A percentile compares a stretch with the other conserved stretches of the same genome.
These are phyloP conservation scores for Solanum verrucosum DNA, from an alignment of 257 asterid genomes.

Conservation along the genomic window DNA sequence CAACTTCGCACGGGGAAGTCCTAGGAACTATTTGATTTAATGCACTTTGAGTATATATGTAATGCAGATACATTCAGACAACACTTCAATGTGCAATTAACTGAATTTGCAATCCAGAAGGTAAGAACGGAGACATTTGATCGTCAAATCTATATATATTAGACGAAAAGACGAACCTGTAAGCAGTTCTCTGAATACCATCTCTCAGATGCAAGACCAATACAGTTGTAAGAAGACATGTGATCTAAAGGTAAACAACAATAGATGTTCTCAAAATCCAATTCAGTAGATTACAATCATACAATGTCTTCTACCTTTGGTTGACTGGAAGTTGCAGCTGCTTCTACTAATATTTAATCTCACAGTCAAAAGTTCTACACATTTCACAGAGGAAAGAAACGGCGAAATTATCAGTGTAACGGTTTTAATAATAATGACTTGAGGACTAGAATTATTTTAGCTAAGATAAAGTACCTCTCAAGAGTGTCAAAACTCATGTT, in stretches of 20 bases:
- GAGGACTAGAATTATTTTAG: neutral
- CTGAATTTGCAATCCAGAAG: neutral
- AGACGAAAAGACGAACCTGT: neutral
- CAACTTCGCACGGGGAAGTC: neutral
- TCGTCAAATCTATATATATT: neutral
- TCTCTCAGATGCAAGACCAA: neutral
- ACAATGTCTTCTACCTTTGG: conserved; percentile 1
- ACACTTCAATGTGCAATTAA: neutral
- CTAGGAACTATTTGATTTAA: neutral
- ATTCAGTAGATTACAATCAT: neutral
- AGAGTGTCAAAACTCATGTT: conserved; percentile 5
- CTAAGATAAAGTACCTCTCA: conserved; percentile 16
- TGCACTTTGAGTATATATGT: neutral
- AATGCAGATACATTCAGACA: neutral
- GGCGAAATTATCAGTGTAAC: neutral
- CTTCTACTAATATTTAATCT: conserved; percentile 1
- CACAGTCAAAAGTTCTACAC: neutral
- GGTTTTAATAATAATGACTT: neutral
- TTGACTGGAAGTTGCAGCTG: conserved; percentile 7
- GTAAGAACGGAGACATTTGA: neutral
- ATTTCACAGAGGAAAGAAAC: neutral
- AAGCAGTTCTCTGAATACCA: neutral
- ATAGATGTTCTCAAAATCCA: neutral
- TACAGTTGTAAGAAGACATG: neutral
- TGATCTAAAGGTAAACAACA: neutral